These are phyloP conservation scores for Penicillium hesseltinei DNA, from an alignment of 2,329 filamentous ascomycete species.

Conservation along the genomic window DNA sequence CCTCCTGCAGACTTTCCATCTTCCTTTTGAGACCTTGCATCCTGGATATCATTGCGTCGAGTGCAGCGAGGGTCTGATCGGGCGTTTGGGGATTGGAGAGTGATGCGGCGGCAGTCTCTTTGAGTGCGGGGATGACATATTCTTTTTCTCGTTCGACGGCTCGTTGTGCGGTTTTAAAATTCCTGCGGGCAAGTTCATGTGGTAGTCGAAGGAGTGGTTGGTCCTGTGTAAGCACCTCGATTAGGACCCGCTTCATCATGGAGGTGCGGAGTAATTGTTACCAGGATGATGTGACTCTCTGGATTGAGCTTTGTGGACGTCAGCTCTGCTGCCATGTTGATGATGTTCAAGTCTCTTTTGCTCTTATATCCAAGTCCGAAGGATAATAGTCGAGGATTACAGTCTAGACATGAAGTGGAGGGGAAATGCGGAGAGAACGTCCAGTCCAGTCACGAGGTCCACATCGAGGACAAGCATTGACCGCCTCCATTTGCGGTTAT, in stretches of 20 bases:
- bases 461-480: slow-evolving; percentile 1
- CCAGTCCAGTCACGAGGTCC: slow-evolving; percentile 14
- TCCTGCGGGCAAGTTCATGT: slow-evolving; percentile 87
- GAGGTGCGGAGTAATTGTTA: slow-evolving; percentile 26
- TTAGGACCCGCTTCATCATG: slow-evolving; percentile 12
- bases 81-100: slow-evolving; percentile 61
- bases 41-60: slow-evolving; percentile 80
- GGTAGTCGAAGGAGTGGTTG: slow-evolving; percentile 92
- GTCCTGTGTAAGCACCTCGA: slow-evolving; percentile 57
- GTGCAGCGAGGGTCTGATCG: slow-evolving; percentile 70
- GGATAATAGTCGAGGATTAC: not conserved
- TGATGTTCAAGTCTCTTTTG: not conserved
- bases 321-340: slow-evolving; percentile 43
- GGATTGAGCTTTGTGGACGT: slow-evolving; percentile 50
- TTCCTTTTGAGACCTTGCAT: slow-evolving; percentile 89
- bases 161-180: slow-evolving; percentile 73
- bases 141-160: slow-evolving; percentile 50
- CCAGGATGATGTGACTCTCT: slow-evolving; percentile 51
- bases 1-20: slow-evolving; percentile 70
- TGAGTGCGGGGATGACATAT: slow-evolving; percentile 49
- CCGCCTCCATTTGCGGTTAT: slow-evolving; percentile 5
- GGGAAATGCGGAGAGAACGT: slow-evolving; percentile 5
- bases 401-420: slow-evolving; percentile 2
- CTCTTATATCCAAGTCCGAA: not conserved
- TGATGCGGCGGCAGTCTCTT: slow-evolving; percentile 59